These are phyloP conservation scores for Extremus antarcticus DNA, from an alignment of 495 filamentous ascomycete species.

Conservation along the genomic window DNA sequence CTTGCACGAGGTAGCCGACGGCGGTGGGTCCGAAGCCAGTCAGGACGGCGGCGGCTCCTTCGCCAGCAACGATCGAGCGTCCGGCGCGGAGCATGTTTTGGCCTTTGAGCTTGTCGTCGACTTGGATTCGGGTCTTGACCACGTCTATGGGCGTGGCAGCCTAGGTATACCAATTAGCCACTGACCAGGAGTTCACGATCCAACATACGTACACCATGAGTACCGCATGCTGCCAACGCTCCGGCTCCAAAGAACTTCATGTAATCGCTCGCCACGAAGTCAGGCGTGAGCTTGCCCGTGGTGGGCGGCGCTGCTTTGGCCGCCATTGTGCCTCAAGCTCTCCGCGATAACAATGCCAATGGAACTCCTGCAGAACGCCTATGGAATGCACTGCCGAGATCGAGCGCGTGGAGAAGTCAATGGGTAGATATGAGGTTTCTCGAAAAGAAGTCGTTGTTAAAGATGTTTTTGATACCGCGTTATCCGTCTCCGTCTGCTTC, in stretches of 20 bases:
- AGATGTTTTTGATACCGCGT: too few species aligned
- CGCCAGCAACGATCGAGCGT: conserved; percentile 25
- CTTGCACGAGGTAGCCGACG: conserved; percentile 32
- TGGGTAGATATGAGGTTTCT: too few species aligned
- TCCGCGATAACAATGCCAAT: neutral
- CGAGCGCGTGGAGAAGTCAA: too few species aligned
- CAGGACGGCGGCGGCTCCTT: conserved; percentile 26
- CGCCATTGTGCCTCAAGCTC: neutral
- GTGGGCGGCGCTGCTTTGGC: neutral
- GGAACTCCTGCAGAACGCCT: too few species aligned
- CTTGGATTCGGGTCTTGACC: conserved; percentile 30
- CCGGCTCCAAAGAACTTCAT: conserved; percentile 1
- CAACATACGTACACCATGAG: neutral
- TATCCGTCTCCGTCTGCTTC: too few species aligned
- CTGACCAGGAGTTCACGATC: neutral
- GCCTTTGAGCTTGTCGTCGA: conserved; percentile 31
- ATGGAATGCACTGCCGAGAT: too few species aligned
- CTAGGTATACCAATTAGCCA: neutral
- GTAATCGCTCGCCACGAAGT: neutral
- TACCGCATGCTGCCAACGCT: neutral
- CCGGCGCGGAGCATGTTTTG: conserved; percentile 28
- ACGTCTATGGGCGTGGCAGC: conserved; percentile 12
- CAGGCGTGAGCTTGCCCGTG: neutral
- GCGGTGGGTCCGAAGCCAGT: conserved; percentile 30
- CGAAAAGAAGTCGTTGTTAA: too few species aligned